Evolutionary conservation across 2,329 filamentous ascomycete genomes (phyloP).

Genomic region (Aspergillus tubingensis): DNA sequence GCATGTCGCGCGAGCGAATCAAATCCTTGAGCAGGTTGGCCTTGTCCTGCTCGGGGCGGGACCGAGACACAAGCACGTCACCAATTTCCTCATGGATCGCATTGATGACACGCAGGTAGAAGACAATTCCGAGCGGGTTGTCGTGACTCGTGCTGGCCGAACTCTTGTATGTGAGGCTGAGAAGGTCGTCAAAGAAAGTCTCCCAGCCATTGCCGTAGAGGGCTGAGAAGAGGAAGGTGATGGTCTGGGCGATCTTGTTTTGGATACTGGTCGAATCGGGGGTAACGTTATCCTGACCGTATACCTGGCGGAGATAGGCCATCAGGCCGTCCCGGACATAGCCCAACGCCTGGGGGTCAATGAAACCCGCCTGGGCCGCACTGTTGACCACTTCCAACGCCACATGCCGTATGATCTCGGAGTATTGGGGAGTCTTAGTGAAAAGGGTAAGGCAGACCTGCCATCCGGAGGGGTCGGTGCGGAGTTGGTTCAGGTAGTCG

Average conservation of each 20-base stretch:
- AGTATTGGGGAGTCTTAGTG: slow-evolving; percentile 70
- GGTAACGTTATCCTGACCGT: slow-evolving; percentile 60
- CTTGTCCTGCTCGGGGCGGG: slow-evolving; percentile 75
- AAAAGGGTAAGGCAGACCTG: slow-evolving; percentile 87
- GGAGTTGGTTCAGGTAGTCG: slow-evolving; percentile 67
- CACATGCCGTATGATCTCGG: slow-evolving; percentile 84
- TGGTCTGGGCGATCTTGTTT: slow-evolving; percentile 94
- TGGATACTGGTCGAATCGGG: slow-evolving; percentile 77
- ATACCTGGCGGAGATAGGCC: slow-evolving; percentile 75
- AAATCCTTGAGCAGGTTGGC: slow-evolving; percentile 91
- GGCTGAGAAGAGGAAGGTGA: slow-evolving; percentile 89
- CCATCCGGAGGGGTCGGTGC: slow-evolving; percentile 82
- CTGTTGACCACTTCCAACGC: slow-evolving; percentile 92
- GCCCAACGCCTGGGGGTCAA: slow-evolving; percentile 70
- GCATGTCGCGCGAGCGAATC: slow-evolving; percentile 81
- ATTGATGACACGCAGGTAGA: slow-evolving; percentile 85
- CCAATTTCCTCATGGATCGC: slow-evolving; percentile 98
- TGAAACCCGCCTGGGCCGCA: slow-evolving; percentile 76
- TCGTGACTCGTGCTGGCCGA: slow-evolving; percentile 60
- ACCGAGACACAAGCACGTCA: slow-evolving; percentile 80
- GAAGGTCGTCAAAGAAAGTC: slow-evolving; percentile 86
- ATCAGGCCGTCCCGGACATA: slow-evolving; percentile 80
- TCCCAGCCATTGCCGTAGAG: slow-evolving; percentile 87
- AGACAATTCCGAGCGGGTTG: slow-evolving; percentile 73
- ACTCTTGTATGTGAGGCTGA: slow-evolving; percentile 68